phyloP scores from a whole-genome alignment of 2,329 filamentous ascomycete species.

The Trichoderma citrinoviride region DNA sequence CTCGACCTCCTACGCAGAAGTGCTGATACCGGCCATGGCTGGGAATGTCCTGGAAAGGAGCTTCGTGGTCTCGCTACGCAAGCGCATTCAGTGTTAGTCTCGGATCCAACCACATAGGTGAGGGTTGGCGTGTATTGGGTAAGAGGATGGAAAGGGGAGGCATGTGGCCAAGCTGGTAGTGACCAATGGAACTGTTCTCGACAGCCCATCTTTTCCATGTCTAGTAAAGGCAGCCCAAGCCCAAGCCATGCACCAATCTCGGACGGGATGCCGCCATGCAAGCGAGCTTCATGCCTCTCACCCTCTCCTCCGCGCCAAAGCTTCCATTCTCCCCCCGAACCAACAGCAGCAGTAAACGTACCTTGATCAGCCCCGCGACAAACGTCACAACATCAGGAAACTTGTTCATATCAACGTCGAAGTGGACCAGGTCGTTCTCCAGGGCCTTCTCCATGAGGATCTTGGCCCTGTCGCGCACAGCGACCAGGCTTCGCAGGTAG shows the following conservation, averaged over 20 bases:
- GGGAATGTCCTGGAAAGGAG: constrained; percentile 64
- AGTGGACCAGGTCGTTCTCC: constrained; percentile 75
- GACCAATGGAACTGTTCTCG: no score
- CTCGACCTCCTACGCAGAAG: constrained; percentile 75
- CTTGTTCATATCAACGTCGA: constrained; percentile 82
- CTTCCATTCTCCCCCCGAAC: background rate
- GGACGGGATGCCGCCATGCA: background rate
- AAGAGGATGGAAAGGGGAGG: no score
- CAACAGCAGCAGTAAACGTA: constrained; percentile 39
- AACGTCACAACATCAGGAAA: constrained; percentile 81
- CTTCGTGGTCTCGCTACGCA: constrained; percentile 52
- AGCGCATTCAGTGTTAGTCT: background rate
- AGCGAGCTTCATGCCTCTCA: background rate
- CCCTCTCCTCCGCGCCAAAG: background rate
- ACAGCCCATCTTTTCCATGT: background rate
- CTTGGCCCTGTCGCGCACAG: constrained; percentile 76
- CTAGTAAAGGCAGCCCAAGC: background rate
- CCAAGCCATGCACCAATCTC: background rate
- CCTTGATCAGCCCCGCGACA: constrained; percentile 93
- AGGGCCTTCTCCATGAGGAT: constrained; percentile 75
- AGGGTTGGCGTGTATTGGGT: no score
- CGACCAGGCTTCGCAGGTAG: constrained; percentile 85
- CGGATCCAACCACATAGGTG: background rate
- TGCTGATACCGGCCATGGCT: constrained; percentile 85
- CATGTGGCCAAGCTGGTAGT: background rate